A percentile compares a stretch with the other conserved stretches of the same genome.
These are phyloP conservation scores for Rhizopus stolonifer DNA, from an alignment of 371 early-diverging fungal genomes.

Conservation along the genomic window DNA sequence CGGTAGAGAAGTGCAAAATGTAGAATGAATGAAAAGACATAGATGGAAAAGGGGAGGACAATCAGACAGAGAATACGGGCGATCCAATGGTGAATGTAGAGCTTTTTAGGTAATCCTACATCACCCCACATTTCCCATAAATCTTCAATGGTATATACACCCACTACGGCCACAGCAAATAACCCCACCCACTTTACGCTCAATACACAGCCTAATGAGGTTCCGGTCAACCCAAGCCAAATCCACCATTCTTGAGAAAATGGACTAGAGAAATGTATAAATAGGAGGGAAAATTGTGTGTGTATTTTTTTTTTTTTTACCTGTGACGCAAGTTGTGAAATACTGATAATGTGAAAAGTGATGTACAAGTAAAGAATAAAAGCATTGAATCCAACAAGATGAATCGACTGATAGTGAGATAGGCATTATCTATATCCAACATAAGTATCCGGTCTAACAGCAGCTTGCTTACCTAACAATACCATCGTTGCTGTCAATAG, in stretches of 20 bases:
- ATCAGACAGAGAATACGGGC: constrained; percentile 84
- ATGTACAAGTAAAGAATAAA: constrained; percentile 87
- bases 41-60: constrained; percentile 83
- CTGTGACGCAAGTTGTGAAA: constrained; percentile 73
- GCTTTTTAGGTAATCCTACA: constrained; percentile 65
- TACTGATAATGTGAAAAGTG: constrained; percentile 75
- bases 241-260: constrained; percentile 86
- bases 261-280: too few species aligned
- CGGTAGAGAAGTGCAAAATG: constrained; percentile 92
- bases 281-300: neutral
- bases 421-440: constrained; percentile 71
- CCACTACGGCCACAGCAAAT: constrained; percentile 95
- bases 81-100: constrained; percentile 77
- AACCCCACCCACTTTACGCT: constrained; percentile 99
- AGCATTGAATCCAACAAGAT: constrained; percentile 98
- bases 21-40: constrained; percentile 84
- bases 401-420: constrained; percentile 89
- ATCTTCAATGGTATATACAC: constrained; percentile 94
- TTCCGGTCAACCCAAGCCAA: constrained; percentile 89
- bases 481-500: constrained; percentile 79
- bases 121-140: constrained; percentile 94
- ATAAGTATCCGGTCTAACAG: neutral
- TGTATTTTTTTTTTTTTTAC: constrained; percentile 33
- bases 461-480: constrained; percentile 62
- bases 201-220: constrained; percentile 85